These are phyloP conservation scores for Curvularia spicifera DNA, from an alignment of 2,329 filamentous ascomycete genomes.

Conservation along the genomic window DNA sequence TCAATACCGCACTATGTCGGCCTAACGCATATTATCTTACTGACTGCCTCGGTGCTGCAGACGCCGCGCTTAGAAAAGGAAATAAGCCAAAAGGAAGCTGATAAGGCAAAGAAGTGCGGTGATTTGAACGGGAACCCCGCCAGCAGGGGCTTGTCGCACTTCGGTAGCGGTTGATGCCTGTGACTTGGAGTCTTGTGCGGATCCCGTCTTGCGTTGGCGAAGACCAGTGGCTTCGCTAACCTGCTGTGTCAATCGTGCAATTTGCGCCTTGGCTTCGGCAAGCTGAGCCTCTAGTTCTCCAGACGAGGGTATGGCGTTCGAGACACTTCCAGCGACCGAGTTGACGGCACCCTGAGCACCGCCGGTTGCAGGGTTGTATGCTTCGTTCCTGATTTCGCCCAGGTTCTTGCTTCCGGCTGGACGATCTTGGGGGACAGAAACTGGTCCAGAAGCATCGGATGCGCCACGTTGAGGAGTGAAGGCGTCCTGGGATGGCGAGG, in stretches of 20 bases:
- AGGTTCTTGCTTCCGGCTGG: slow-evolving; percentile 50
- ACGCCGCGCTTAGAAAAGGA: slow-evolving; percentile 77
- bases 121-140: slow-evolving; percentile 86
- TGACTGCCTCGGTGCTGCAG: slow-evolving; percentile 29
- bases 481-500: slow-evolving; percentile 58
- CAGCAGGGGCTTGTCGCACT: slow-evolving; percentile 60
- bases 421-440: slow-evolving; percentile 49
- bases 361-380: slow-evolving; percentile 50
- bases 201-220: slow-evolving; percentile 76
- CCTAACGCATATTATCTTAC: slow-evolving; percentile 11
- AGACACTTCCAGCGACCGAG: slow-evolving; percentile 58
- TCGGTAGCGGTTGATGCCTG: slow-evolving; percentile 59
- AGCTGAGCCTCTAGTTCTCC: slow-evolving; percentile 77
- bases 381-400: slow-evolving; percentile 51
- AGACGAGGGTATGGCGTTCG: slow-evolving; percentile 55
- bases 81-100: slow-evolving; percentile 92
- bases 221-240: slow-evolving; percentile 64
- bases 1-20: slow-evolving; percentile 26
- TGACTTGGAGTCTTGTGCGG: slow-evolving; percentile 59
- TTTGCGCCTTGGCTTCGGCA: slow-evolving; percentile 74
- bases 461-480: slow-evolving; percentile 54
- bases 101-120: slow-evolving; percentile 83
- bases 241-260: slow-evolving; percentile 70
- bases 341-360: slow-evolving; percentile 49
- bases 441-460: slow-evolving; percentile 44